These are phyloP conservation scores for Mycena metata DNA, from an alignment of 768 basidiomycete genomes.

Conservation along the genomic window DNA sequence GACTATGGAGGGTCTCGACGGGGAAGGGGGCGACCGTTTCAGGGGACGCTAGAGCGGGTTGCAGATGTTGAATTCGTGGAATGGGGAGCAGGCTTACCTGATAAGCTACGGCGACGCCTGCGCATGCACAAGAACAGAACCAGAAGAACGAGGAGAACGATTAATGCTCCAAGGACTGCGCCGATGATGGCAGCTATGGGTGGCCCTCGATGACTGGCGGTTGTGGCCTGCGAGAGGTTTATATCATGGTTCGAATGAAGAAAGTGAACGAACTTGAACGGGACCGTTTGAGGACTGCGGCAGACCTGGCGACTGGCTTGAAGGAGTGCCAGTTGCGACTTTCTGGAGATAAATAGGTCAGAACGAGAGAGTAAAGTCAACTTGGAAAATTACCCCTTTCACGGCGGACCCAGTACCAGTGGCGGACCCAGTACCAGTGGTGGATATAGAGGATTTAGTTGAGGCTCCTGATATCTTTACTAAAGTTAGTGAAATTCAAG, in stretches of 20 bases:
- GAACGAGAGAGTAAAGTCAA: no score
- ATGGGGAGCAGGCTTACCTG: background rate
- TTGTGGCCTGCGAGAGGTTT: background rate
- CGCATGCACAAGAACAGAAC: slow-evolving; percentile 20
- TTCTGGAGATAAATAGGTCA: background rate
- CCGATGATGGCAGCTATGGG: slow-evolving; percentile 32
- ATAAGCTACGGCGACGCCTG: background rate
- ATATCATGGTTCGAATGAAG: background rate
- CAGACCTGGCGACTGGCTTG: background rate
- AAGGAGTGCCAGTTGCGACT: background rate
- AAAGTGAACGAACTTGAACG: background rate
- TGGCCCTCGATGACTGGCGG: background rate
- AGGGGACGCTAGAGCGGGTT: background rate
- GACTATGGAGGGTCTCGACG: no score
- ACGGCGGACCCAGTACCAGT: background rate
- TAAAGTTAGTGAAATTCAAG: background rate
- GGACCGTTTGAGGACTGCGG: background rate
- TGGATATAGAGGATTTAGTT: background rate
- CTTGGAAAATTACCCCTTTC: background rate
- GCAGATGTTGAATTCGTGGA: background rate
- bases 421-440: background rate
- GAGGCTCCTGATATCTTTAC: background rate
- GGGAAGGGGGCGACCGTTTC: no score
- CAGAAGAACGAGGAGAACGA: slow-evolving; percentile 11
- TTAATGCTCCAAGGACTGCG: slow-evolving; percentile 22